phyloP scores from a whole-genome alignment of 331 rosid species.

The Phaseolus coccineus region DNA sequence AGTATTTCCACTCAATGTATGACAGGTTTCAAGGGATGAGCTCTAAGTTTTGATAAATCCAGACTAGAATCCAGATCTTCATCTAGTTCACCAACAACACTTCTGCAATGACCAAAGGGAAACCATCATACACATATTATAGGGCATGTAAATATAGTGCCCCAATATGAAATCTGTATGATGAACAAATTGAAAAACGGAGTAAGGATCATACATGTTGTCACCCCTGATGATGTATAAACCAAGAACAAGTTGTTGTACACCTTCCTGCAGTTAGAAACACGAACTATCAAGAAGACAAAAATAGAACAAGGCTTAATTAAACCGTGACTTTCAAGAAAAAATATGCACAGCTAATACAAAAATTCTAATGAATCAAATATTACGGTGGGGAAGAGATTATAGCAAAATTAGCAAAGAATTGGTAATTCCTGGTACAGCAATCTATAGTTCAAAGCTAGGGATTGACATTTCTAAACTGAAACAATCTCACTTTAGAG shows the following conservation, averaged over 20 bases:
- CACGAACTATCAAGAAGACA: conserved; percentile 25
- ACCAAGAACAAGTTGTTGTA: conserved; percentile 94
- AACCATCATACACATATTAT: conserved; percentile 11
- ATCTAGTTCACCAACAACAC: conserved; percentile 96
- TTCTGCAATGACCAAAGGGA: conserved; percentile 63
- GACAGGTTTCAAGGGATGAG: conserved; percentile 90
- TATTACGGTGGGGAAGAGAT: background rate
- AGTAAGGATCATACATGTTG: conserved; percentile 73
- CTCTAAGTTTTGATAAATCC: conserved; percentile 84
- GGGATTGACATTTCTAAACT: background rate
- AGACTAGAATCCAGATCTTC: conserved; percentile 88
- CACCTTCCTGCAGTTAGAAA: conserved; percentile 87
- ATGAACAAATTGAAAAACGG: background rate
- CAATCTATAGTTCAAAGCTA: conserved; percentile 27
- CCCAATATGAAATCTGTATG: conserved; percentile 21
- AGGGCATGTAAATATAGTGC: background rate
- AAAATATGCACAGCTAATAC: background rate
- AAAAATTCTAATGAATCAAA: background rate
- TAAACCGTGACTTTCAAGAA: conserved; percentile 5
- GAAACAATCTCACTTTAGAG: background rate
- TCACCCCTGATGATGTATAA: conserved; percentile 97
- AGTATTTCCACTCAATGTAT: conserved; percentile 66
- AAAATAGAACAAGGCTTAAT: background rate
- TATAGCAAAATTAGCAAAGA: background rate
- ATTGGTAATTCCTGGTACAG: background rate